These are phyloP conservation scores for Aspergillus sp. DNA, from an alignment of 2,329 filamentous ascomycete species.

Conservation along the genomic window DNA sequence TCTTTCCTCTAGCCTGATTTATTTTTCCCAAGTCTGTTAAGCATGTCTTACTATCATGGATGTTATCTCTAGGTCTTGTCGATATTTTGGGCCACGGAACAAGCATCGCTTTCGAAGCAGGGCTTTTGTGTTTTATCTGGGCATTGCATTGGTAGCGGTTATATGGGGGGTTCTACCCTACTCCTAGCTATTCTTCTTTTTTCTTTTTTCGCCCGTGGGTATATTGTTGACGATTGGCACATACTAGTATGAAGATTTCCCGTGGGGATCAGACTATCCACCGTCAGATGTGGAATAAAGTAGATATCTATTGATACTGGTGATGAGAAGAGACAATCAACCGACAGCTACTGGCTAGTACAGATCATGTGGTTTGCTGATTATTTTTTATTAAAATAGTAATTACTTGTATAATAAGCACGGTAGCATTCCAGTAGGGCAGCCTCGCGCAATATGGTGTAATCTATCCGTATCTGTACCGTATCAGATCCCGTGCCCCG, in stretches of 20 bases:
- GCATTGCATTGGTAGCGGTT: constrained; percentile 33
- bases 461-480: constrained; percentile 1
- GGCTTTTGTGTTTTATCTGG: constrained; percentile 19
- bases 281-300: not conserved
- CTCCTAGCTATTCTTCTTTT: not conserved
- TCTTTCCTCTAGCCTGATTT: constrained; percentile 8
- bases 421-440: not conserved
- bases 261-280: constrained; percentile 6
- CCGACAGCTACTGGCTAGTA: not conserved
- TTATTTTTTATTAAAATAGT: too few relatives aligned
- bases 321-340: not conserved
- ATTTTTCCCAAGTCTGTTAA: constrained; percentile 7
- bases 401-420: too few relatives aligned
- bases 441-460: not conserved
- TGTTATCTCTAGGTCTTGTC: constrained; percentile 7
- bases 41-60: constrained; percentile 8
- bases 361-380: too few relatives aligned
- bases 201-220: not conserved
- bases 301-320: constrained; percentile 9
- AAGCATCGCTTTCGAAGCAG: constrained; percentile 25
- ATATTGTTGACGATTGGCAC: constrained; percentile 10
- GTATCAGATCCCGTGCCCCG: constrained; percentile 1
- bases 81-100: constrained; percentile 10
- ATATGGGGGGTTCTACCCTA: constrained; percentile 5
- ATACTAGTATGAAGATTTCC: not conserved